Conservation (phyloP, 2,329 filamentous ascomycete species). For the Hymenoscyphus repandus region DNA sequence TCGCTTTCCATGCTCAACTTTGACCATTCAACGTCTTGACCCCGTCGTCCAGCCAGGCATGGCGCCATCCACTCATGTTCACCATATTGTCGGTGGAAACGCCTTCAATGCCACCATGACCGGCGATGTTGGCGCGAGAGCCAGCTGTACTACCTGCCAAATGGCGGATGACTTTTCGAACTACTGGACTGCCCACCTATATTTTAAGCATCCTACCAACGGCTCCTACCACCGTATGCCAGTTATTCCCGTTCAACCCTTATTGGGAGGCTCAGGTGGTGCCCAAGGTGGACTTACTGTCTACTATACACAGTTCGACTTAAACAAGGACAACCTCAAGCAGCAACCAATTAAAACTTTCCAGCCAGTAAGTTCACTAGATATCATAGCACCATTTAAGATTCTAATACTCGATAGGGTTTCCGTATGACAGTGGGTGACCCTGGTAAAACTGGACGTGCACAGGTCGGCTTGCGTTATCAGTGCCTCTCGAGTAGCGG, state of each 20-base stretch:
- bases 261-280: slow-evolving; percentile 9
- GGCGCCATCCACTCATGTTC: slow-evolving; percentile 13
- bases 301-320: slow-evolving; percentile 16
- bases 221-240: slow-evolving; percentile 17
- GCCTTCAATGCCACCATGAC: slow-evolving; percentile 15
- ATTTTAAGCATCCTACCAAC: slow-evolving; percentile 17
- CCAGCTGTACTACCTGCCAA: slow-evolving; percentile 17
- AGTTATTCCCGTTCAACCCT: slow-evolving; percentile 5
- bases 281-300: slow-evolving; percentile 16
- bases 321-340: slow-evolving; percentile 10
- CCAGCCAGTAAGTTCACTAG: slow-evolving; percentile 13
- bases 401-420: slow-evolving; percentile 11
- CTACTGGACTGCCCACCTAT: slow-evolving; percentile 28
- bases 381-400: not conserved
- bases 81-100: slow-evolving; percentile 19
- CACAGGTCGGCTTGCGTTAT: slow-evolving; percentile 11
- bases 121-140: slow-evolving; percentile 13
- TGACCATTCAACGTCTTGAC: slow-evolving; percentile 16
- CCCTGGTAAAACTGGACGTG: slow-evolving; percentile 3
- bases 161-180: slow-evolving; percentile 21
- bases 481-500: slow-evolving; percentile 10
- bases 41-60: slow-evolving; percentile 16
- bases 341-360: slow-evolving; percentile 13
- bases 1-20: slow-evolving; percentile 15
- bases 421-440: slow-evolving; percentile 21